Conservation (phyloP, 192 early-diverging fungal genomes). For the Umbelopsis vinacea region DNA sequence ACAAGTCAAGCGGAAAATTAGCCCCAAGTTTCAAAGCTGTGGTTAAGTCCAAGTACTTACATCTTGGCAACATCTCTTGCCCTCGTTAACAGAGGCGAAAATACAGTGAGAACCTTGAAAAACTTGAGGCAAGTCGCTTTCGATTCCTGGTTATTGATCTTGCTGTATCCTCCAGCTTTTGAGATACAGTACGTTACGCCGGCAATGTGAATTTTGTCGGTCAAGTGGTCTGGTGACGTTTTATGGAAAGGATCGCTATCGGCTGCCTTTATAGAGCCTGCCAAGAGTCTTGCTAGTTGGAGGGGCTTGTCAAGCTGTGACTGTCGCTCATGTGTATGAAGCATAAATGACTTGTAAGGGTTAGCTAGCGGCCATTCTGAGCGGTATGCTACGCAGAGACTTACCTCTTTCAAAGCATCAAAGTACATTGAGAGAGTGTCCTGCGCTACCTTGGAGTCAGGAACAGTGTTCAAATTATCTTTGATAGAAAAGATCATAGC, state of each 20-base stretch:
- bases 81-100: slow-evolving; percentile 40
- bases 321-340: slow-evolving; percentile 27
- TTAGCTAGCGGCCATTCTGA: neutral
- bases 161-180: slow-evolving; percentile 29
- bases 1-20: neutral
- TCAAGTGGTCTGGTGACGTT: slow-evolving; percentile 36
- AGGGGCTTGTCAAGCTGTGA: slow-evolving; percentile 39
- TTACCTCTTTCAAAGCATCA: slow-evolving; percentile 49
- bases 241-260: slow-evolving; percentile 32
- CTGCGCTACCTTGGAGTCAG: slow-evolving; percentile 34
- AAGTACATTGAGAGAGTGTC: slow-evolving; percentile 31
- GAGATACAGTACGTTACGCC: slow-evolving; percentile 41
- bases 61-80: slow-evolving; percentile 42
- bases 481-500: slow-evolving; percentile 46
- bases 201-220: slow-evolving; percentile 44
- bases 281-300: slow-evolving; percentile 42
- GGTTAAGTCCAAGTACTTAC: slow-evolving; percentile 33
- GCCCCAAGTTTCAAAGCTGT: neutral
- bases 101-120: slow-evolving; percentile 48
- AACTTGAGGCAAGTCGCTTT: slow-evolving; percentile 42
- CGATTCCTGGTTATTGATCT: slow-evolving; percentile 22
- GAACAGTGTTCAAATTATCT: slow-evolving; percentile 30
- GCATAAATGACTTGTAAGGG: slow-evolving; percentile 34
- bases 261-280: slow-evolving; percentile 20
- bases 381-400: neutral